phyloP scores from a whole-genome alignment of 495 filamentous ascomycete species.

The Extremus antarcticus region DNA sequence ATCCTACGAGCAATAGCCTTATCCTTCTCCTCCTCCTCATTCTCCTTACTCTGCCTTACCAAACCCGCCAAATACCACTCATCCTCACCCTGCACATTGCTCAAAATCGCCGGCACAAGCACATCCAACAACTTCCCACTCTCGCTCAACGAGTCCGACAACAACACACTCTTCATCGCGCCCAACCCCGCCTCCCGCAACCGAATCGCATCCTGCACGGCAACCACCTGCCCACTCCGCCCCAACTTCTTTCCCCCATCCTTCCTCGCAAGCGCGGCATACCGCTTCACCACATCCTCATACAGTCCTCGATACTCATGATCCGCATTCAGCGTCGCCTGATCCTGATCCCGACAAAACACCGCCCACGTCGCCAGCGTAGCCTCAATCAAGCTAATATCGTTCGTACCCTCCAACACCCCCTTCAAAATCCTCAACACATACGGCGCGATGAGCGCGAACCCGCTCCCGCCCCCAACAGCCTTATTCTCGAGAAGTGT shows the following conservation, averaged over 20 bases:
- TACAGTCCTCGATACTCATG: constrained; percentile 75
- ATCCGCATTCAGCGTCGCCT: constrained; percentile 63
- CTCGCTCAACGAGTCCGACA: constrained; percentile 65
- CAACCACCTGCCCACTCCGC: constrained; percentile 31
- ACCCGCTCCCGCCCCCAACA: constrained; percentile 53
- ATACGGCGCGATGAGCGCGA: constrained; percentile 73
- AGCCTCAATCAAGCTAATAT: constrained; percentile 52
- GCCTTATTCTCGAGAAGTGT: constrained; percentile 72
- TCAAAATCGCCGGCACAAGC: constrained; percentile 69
- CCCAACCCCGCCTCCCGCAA: constrained; percentile 72
- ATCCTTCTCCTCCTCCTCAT: constrained; percentile 57
- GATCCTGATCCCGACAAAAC: constrained; percentile 73
- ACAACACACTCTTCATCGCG: constrained; percentile 66
- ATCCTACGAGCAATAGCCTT: constrained; percentile 49
- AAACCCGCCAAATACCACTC: constrained; percentile 55
- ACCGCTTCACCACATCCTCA: constrained; percentile 62
- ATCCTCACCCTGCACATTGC: constrained; percentile 71
- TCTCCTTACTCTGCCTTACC: constrained; percentile 46
- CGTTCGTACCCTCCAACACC: constrained; percentile 42
- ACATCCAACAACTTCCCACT: constrained; percentile 62
- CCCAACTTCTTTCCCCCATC: constrained; percentile 24
- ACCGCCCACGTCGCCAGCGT: constrained; percentile 72
- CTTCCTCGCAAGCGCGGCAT: constrained; percentile 65
- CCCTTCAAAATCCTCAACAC: constrained; percentile 68
- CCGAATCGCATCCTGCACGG: constrained; percentile 64